phyloP scores from a whole-genome alignment of 2,329 filamentous ascomycete genomes.

The Orbilia javanica region DNA sequence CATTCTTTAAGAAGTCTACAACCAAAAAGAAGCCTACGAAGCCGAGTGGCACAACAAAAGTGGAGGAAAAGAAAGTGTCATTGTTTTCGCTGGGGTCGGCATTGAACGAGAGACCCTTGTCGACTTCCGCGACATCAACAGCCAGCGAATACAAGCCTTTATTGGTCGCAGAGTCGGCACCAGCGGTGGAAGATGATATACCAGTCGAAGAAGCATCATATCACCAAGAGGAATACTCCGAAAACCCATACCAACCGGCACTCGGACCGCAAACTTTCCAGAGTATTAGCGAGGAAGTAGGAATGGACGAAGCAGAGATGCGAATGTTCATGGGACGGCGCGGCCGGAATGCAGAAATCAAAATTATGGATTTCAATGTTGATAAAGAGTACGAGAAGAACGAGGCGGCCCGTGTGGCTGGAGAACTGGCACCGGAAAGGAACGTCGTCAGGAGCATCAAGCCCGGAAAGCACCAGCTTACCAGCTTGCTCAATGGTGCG shows the following conservation, averaged over 20 bases:
- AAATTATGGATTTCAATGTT: slow-evolving; percentile 75
- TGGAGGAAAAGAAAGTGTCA: slow-evolving; percentile 50
- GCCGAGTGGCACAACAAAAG: background rate
- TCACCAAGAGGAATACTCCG: slow-evolving; percentile 11
- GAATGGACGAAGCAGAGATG: slow-evolving; percentile 72
- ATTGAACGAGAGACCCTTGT: slow-evolving; percentile 34
- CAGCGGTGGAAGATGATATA: slow-evolving; percentile 26
- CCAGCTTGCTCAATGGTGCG: slow-evolving; percentile 74
- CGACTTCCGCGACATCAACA: background rate
- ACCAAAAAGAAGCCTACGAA: slow-evolving; percentile 32
- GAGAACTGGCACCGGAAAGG: slow-evolving; percentile 69
- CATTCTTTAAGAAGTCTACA: slow-evolving; percentile 45
- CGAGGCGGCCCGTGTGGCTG: slow-evolving; percentile 70
- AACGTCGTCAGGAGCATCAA: slow-evolving; percentile 75
- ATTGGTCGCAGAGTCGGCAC: slow-evolving; percentile 58
- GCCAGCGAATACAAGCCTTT: slow-evolving; percentile 61
- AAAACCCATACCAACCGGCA: background rate
- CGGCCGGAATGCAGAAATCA: slow-evolving; percentile 64
- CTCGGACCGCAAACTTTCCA: slow-evolving; percentile 67
- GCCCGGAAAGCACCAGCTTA: slow-evolving; percentile 76
- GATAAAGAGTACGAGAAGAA: slow-evolving; percentile 76
- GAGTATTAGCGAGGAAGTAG: slow-evolving; percentile 72
- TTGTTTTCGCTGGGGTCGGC: slow-evolving; percentile 53
- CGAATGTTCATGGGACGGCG: slow-evolving; percentile 75
- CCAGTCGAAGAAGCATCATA: slow-evolving; percentile 18